Evolutionary conservation across 2,329 filamentous ascomycete species (phyloP).

Genomic region (Berkeleyomyces basicola): DNA sequence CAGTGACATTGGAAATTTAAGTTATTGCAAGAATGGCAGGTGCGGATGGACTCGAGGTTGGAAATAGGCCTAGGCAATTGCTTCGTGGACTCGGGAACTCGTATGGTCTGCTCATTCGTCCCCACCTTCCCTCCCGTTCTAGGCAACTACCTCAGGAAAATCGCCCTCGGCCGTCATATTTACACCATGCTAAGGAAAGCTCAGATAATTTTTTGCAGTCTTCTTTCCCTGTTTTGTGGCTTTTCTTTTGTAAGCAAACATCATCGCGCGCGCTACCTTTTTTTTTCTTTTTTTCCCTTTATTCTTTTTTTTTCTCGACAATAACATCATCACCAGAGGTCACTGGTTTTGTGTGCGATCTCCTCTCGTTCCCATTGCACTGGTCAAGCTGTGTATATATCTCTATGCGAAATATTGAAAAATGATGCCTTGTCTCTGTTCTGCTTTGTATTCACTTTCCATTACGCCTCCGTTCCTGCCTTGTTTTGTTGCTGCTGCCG

Average conservation of each 20-base stretch:
- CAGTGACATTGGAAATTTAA: too few species aligned
- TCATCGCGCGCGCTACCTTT: not conserved
- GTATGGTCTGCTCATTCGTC: not conserved
- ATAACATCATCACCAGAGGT: not conserved
- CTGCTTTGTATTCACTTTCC: too few species aligned
- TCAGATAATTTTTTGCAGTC: slow-evolving; percentile 6
- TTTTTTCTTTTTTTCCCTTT: not conserved
- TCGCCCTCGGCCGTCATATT: not conserved
- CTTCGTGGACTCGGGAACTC: not conserved
- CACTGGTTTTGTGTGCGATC: not conserved
- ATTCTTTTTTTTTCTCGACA: not conserved
- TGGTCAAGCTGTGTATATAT: not conserved
- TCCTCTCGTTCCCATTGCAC: not conserved
- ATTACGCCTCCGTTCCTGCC: too few species aligned
- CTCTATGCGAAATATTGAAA: not conserved
- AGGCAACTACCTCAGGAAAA: not conserved
- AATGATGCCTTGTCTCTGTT: not conserved
- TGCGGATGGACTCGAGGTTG: not conserved
- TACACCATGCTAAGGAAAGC: not conserved
- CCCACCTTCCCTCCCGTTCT: not conserved
- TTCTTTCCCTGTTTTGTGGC: slow-evolving; percentile 1
- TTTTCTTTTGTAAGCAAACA: not conserved
- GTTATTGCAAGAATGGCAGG: not conserved
- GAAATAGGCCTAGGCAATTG: not conserved
- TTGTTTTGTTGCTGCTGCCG: not conserved